phyloP scores from a whole-genome alignment of 108 stramenopile genomes.

The Bacterosira constricta region DNA sequence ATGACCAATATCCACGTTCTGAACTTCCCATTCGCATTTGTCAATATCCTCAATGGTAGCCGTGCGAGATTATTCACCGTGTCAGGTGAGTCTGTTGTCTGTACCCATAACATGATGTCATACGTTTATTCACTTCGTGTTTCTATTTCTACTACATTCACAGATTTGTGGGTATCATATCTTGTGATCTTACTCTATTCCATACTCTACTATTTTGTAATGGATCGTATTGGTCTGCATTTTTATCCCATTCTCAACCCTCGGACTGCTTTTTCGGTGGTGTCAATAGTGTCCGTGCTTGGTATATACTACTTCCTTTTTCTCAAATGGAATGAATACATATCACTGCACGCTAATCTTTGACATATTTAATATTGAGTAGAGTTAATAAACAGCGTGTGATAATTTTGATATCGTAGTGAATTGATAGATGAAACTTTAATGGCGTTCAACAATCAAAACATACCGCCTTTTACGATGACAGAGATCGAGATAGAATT shows the following conservation, averaged over 20 bases:
- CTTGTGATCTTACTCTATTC: conserved; percentile 56
- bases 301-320: conserved; percentile 45
- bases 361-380: not conserved
- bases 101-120: not conserved
- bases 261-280: conserved; percentile 44
- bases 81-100: conserved; percentile 2
- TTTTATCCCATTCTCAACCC: conserved; percentile 85
- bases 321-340: conserved; percentile 33
- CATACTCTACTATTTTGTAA: conserved; percentile 62
- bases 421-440: not conserved
- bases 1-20: conserved; percentile 75
- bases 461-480: too few relatives aligned
- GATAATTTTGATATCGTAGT: not conserved
- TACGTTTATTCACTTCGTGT: too few relatives aligned
- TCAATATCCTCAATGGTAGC: conserved; percentile 51
- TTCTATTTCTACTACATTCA: not conserved
- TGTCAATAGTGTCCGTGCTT: conserved; percentile 34
- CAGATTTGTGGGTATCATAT: conserved; percentile 59
- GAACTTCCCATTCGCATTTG: conserved; percentile 63
- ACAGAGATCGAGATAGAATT: too few relatives aligned
- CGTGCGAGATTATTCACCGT: conserved; percentile 47
- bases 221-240: conserved; percentile 85
- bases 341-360: not conserved
- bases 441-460: too few relatives aligned
- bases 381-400: too few relatives aligned